Evolutionary conservation across 2,329 filamentous ascomycete species (phyloP), one percentile per base, ranked within the genome.

Genomic region (Alternaria metachromatica): DNA sequence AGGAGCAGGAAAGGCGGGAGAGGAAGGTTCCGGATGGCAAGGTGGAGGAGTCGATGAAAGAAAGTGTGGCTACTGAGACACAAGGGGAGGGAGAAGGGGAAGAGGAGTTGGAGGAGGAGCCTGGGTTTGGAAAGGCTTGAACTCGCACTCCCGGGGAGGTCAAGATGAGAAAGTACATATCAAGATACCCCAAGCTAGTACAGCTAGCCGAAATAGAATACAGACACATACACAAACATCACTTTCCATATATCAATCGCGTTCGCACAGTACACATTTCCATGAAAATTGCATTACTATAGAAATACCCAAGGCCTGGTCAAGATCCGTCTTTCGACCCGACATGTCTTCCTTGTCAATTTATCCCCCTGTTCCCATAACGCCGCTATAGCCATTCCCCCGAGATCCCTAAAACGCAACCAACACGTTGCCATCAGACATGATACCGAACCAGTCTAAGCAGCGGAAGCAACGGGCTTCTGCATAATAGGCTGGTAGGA

Each of bases 111-210:
- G 70, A 65, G 18, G 72, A 70, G 18, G 76, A 76, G 57, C 66
- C 68, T 28, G 74, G 67, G 15, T 77, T 77, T 69, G 76, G 73
- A 20, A 76, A 76, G 70, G 74, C 75, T 9, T 76, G 48, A 51
- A 18, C 4, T 18, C n/a, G 15, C 15, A 3, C 15, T 41, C 8
- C 2, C 9, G 37, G 2, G 2, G 20, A 12, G 13, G 28, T 28
- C 37, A 37, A 21, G 28, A 23, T 3, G 20, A 12, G 23, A 6
- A 23, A n/a, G 49, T 3, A 53, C 5, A 53, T n/a, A 15, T 20
- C 30, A 37, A 37, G 13, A 53, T 41, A 41, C 49, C 30, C 49
- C 28, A 25, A 3, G 30, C 28, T 41, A 41, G 12, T 25, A 3
- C 2, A 37, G 12, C 28, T 23, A 51, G 20, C 4, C 33, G 15